Conservation (phyloP, 2,329 filamentous ascomycete genomes). For the Diaporthe vexans region DNA sequence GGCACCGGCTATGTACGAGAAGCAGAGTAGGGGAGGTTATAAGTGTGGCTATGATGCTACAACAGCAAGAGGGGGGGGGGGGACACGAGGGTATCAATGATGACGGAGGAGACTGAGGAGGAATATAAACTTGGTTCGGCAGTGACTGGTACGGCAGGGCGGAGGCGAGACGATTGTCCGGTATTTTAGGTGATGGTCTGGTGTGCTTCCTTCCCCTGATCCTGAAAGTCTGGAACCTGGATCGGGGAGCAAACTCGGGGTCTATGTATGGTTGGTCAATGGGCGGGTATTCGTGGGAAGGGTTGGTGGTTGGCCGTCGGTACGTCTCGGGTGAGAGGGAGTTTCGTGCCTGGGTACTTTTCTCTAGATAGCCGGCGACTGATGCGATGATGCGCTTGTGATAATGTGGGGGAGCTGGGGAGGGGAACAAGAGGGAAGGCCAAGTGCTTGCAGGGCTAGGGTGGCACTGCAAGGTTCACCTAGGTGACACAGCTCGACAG, state of each 20-base stretch:
- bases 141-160: constrained; percentile 11
- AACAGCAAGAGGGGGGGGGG: neutral
- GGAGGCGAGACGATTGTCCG: constrained; percentile 27
- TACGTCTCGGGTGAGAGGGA: constrained; percentile 43
- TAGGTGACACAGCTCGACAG: neutral
- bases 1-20: neutral
- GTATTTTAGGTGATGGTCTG: neutral
- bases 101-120: constrained; percentile 36
- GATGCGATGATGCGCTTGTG: constrained; percentile 45
- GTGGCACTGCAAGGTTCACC: constrained; percentile 18
- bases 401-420: constrained; percentile 51
- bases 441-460: constrained; percentile 4
- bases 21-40: constrained; percentile 13
- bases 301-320: constrained; percentile 45
- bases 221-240: neutral
- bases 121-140: constrained; percentile 29
- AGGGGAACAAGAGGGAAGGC: constrained; percentile 25
- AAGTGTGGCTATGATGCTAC: constrained; percentile 7
- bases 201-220: constrained; percentile 6
- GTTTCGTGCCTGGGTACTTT: constrained; percentile 32
- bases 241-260: constrained; percentile 24
- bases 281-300: constrained; percentile 48
- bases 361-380: constrained; percentile 23
- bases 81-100: constrained; percentile 15
- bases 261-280: constrained; percentile 32